Base-by-base conservation (phyloP, 2,329 filamentous ascomycete genomes). In the Aureobasidium leucospermi region DNA sequence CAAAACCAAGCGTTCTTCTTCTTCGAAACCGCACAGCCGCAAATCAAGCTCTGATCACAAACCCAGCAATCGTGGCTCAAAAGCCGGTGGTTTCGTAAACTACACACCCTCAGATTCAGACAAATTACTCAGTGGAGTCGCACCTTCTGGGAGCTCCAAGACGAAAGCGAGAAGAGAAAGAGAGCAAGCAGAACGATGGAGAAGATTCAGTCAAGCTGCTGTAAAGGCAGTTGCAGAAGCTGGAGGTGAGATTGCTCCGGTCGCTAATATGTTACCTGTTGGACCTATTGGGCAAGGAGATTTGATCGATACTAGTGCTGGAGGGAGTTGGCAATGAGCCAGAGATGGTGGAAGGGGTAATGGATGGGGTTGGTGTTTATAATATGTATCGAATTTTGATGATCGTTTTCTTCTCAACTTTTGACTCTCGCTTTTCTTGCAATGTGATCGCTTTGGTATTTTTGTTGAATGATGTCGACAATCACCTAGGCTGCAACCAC, bases 121-220 rank as follows among this genome's bases (percentile, higher is more conserved):
- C 13, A 84, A 88, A 69, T 86, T 99, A 43, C 83, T 99, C 73
- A 90, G 84, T 6, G 93, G 93, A 4, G 94, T 99, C 11, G 94
- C 94, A 46, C 93, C 93, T 0, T 92, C 87, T 64, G 94, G 94
- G 7, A 91, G 86, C 66, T 88, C 85, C 65, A 97, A 97, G 81
- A 97, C 94, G 6, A 96, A 96, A 72, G 90, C 90, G n/a, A 78
- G 91, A 59, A 78, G 94, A 51, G 93, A 97, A 73, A 88, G 90
- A 71, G 93, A 96, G 76, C 90, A 90, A 1, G 79, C 83, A 56
- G 93, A 96, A 68, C 85, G 86, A 73, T 79, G 89, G 67, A 76
- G 86, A 65, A 80, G 82, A 69, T 70, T 92, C 59, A 86, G 82
- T 67, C 84, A 89, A 71, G 84, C 85, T 8, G 85, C 88, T 34